Percentiles rank a stretch among this genome's conserved stretches.
phyloP scores from a whole-genome alignment of 169 alveolate genomes.

The Eimeria necatrix region DNA sequence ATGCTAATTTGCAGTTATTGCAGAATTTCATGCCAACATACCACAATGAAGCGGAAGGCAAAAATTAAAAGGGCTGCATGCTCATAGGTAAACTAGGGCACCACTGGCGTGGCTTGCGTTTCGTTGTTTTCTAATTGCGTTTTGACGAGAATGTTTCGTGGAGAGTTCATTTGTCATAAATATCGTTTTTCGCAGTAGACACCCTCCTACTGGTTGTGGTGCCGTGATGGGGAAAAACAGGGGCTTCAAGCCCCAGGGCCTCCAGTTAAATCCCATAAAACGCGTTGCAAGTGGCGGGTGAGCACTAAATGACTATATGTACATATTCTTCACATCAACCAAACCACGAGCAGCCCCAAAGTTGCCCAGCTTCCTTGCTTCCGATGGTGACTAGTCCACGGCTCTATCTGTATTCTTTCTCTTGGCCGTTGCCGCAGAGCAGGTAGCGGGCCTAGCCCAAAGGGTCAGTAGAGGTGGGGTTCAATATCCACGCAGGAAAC shows the following conservation, averaged over 20 bases:
- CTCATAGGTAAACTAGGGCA: neutral
- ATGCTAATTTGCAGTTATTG: too few relatives aligned
- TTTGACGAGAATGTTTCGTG: neutral
- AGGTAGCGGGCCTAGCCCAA: neutral
- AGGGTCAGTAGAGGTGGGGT: neutral
- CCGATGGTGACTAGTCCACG: neutral
- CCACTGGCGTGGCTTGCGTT: neutral
- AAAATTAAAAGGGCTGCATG: slow-evolving; percentile 3
- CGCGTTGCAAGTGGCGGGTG: slow-evolving; percentile 77
- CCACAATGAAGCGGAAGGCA: too few relatives aligned
- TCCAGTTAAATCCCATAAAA: slow-evolving; percentile 73
- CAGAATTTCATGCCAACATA: too few relatives aligned
- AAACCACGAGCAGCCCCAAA: neutral
- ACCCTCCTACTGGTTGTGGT: neutral
- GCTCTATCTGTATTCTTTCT: neutral
- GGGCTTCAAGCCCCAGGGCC: slow-evolving; percentile 83
- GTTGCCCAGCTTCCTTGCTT: neutral
- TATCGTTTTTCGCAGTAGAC: slow-evolving; percentile 5
- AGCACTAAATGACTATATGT: neutral
- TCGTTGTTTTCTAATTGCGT: neutral
- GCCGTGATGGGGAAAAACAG: slow-evolving; percentile 75
- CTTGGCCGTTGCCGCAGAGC: too few relatives aligned
- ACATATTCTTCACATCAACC: neutral
- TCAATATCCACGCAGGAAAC: neutral
- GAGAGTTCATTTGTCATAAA: neutral